Conservation (phyloP, 108 stramenopile species). For the Chaetoceros muelleri region DNA sequence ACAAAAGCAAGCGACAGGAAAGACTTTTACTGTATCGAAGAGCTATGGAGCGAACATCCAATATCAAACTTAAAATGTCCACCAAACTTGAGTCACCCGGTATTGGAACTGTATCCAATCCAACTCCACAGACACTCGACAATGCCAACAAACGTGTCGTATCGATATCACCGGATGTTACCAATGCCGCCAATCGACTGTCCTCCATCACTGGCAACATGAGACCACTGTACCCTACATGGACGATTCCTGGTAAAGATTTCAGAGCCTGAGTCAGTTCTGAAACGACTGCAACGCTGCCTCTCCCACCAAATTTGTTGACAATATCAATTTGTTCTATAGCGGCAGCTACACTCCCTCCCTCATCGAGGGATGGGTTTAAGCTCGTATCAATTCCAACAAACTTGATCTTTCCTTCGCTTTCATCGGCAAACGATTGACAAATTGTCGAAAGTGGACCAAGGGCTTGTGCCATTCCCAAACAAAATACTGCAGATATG, state of each 20-base stretch:
- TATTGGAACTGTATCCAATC: conserved; percentile 79
- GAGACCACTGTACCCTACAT: conserved; percentile 70
- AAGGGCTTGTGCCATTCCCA: conserved; percentile 28
- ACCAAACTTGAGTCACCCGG: conserved; percentile 32
- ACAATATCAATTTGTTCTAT: conserved; percentile 66
- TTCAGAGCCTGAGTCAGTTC: conserved; percentile 66
- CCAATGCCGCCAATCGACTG: conserved; percentile 47
- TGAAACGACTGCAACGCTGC: conserved; percentile 61
- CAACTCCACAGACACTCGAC: conserved; percentile 77
- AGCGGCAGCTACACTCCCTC: conserved; percentile 64
- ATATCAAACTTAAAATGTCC: conserved; percentile 37
- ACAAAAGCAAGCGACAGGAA: conserved; percentile 76
- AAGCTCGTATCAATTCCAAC: conserved; percentile 72
- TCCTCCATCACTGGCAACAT: conserved; percentile 85
- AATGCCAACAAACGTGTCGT: conserved; percentile 32
- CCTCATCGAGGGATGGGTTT: conserved; percentile 62
- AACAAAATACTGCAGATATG: conserved; percentile 28
- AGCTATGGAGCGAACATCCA: conserved; percentile 72
- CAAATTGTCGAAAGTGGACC: conserved; percentile 45
- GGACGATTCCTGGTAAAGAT: conserved; percentile 36
- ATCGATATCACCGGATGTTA: not conserved
- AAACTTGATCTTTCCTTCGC: conserved; percentile 10
- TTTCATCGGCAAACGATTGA: conserved; percentile 12
- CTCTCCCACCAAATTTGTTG: conserved; percentile 47
- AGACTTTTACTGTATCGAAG: conserved; percentile 71